phyloP scores from a whole-genome alignment of 768 basidiomycete species.

The Leccinum subgranulosum region DNA sequence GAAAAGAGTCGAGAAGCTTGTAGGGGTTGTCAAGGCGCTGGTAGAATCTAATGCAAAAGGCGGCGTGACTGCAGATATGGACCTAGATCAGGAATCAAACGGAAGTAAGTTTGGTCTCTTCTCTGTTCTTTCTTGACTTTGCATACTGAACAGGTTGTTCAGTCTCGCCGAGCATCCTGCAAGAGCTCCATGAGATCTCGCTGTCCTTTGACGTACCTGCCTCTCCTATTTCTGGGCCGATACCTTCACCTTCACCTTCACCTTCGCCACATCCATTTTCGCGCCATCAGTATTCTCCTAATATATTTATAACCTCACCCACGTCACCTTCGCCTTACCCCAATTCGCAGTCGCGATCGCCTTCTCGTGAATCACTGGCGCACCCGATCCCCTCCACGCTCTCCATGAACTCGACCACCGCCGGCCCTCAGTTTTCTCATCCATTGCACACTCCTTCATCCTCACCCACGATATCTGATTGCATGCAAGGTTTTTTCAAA shows the following conservation, averaged over 20 bases:
- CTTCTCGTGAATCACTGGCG: slow-evolving; percentile 18
- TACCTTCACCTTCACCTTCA: slow-evolving; percentile 28
- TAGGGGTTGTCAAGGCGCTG: slow-evolving; percentile 53
- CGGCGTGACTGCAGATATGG: not conserved
- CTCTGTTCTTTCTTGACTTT: not conserved
- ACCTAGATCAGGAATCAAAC: slow-evolving; percentile 11
- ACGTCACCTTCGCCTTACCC: slow-evolving; percentile 36
- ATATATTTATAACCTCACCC: slow-evolving; percentile 73
- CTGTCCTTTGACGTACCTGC: slow-evolving; percentile 22
- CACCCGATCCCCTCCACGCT: slow-evolving; percentile 11
- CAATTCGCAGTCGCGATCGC: slow-evolving; percentile 17
- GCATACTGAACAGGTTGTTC: slow-evolving; percentile 1
- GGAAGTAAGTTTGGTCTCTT: slow-evolving; percentile 9
- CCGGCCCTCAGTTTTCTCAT: slow-evolving; percentile 6
- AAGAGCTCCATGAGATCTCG: slow-evolving; percentile 28
- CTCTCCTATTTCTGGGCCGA: slow-evolving; percentile 13
- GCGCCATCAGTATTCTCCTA: slow-evolving; percentile 42
- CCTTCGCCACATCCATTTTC: slow-evolving; percentile 21
- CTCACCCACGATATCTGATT: slow-evolving; percentile 27
- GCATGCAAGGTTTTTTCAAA: slow-evolving; percentile 8
- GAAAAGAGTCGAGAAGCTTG: slow-evolving; percentile 59
- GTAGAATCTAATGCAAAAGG: slow-evolving; percentile 60
- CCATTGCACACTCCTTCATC: slow-evolving; percentile 27
- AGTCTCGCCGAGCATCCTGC: slow-evolving; percentile 23
- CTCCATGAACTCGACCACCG: slow-evolving; percentile 3